Evolutionary conservation across 2,329 filamentous ascomycete species (phyloP).

Genomic region (Elsinoe ampelina): DNA sequence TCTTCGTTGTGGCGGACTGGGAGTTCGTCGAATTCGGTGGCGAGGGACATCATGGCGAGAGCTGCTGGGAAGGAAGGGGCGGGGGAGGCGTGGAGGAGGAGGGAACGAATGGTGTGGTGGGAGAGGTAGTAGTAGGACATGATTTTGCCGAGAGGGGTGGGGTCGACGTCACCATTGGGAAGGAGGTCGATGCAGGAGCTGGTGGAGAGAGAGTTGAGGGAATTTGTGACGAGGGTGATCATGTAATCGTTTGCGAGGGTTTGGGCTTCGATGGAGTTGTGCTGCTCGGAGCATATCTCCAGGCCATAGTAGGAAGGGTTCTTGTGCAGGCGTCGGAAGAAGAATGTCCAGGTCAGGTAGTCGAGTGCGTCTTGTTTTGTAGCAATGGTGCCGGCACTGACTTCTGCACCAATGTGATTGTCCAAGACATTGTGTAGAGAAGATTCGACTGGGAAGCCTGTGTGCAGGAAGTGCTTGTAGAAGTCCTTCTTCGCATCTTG

Average conservation of each 20-base stretch:
- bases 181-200: constrained; percentile 78
- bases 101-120: constrained; percentile 83
- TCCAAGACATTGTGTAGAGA: constrained; percentile 92
- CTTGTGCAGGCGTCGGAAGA: constrained; percentile 94
- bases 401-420: constrained; percentile 91
- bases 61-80: constrained; percentile 71
- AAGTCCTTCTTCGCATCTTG: constrained; percentile 98
- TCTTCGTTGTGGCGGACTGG: constrained; percentile 98
- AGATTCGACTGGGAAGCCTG: constrained; percentile 94
- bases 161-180: constrained; percentile 78
- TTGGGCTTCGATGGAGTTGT: constrained; percentile 78
- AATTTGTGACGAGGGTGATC: constrained; percentile 82
- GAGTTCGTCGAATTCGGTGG: constrained; percentile 93
- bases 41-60: constrained; percentile 83
- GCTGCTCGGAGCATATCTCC: constrained; percentile 84
- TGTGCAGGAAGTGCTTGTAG: constrained; percentile 98
- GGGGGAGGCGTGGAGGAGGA: constrained; percentile 66
- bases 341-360: constrained; percentile 98
- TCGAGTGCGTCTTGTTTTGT: constrained; percentile 96
- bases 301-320: constrained; percentile 97
- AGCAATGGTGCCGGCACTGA: constrained; percentile 82
- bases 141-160: constrained; percentile 89
- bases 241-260: constrained; percentile 88
- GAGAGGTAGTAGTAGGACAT: constrained; percentile 98
- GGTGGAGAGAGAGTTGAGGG: constrained; percentile 68